phyloP scores from a whole-genome alignment of 345 rosid species.

The Leavenworthia alabamica region DNA sequence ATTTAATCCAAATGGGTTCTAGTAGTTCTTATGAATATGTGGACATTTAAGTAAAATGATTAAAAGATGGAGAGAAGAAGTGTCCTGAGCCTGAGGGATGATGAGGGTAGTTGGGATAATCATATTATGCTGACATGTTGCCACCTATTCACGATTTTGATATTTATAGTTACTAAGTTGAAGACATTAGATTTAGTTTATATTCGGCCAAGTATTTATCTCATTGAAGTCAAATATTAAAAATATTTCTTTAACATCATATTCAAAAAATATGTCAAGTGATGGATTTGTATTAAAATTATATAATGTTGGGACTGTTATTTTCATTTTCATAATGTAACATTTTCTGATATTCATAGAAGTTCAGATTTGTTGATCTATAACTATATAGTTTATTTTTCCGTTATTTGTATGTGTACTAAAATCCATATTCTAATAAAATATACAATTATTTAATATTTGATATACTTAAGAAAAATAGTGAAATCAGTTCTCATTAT shows the following conservation, averaged over 20 bases:
- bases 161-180: too few relatives aligned
- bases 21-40: neutral
- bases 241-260: too few relatives aligned
- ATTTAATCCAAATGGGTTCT: neutral
- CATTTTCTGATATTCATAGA: too few relatives aligned
- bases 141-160: too few relatives aligned
- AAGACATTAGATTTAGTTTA: too few relatives aligned
- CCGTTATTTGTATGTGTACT: neutral
- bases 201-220: too few relatives aligned
- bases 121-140: neutral
- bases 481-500: neutral
- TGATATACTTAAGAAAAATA: neutral
- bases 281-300: too few relatives aligned
- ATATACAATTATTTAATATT: neutral
- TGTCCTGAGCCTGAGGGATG: neutral
- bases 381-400: neutral
- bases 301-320: too few relatives aligned
- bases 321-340: too few relatives aligned
- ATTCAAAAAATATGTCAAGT: too few relatives aligned
- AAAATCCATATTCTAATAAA: neutral
- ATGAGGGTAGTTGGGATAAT: neutral
- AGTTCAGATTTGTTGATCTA: too few relatives aligned
- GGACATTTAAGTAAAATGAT: neutral
- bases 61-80: neutral
- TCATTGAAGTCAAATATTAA: too few relatives aligned